These are phyloP conservation scores for Russula dissimulans DNA, from an alignment of 768 basidiomycete species.

Conservation along the genomic window DNA sequence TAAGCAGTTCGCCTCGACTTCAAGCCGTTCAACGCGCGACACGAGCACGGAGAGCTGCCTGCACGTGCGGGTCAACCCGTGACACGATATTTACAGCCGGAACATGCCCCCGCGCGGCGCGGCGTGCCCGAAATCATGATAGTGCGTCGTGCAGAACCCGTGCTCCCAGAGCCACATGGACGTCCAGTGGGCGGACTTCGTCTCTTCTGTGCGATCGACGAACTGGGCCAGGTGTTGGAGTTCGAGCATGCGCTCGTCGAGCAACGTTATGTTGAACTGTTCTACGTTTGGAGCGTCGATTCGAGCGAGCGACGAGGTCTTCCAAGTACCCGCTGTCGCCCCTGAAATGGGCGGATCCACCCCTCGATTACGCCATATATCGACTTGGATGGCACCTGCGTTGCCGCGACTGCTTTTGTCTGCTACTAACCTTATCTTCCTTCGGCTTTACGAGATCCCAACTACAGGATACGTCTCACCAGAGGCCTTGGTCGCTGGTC, in stretches of 20 bases:
- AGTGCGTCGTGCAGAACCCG: slow-evolving; percentile 2
- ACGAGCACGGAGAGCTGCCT: background rate
- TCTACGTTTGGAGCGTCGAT: no score
- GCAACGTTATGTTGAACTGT: background rate
- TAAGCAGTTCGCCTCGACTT: background rate
- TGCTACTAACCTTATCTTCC: no score
- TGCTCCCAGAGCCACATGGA: slow-evolving; percentile 1
- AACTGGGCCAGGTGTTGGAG: background rate
- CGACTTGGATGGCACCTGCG: no score
- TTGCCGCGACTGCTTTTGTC: no score
- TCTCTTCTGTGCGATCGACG: background rate
- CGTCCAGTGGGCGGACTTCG: background rate
- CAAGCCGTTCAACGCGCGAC: background rate
- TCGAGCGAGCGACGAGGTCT: no score
- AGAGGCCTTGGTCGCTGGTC: no score
- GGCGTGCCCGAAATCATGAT: background rate
- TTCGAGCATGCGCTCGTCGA: background rate
- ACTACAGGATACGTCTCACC: no score
- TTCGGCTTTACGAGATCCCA: no score
- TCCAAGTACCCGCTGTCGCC: no score
- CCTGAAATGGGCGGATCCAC: background rate
- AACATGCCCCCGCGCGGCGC: background rate
- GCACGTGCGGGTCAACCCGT: background rate
- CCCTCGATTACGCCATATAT: background rate
- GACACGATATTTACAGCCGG: background rate